Conservation (phyloP, 306 rosid species). For the Rubus parviflorus region DNA sequence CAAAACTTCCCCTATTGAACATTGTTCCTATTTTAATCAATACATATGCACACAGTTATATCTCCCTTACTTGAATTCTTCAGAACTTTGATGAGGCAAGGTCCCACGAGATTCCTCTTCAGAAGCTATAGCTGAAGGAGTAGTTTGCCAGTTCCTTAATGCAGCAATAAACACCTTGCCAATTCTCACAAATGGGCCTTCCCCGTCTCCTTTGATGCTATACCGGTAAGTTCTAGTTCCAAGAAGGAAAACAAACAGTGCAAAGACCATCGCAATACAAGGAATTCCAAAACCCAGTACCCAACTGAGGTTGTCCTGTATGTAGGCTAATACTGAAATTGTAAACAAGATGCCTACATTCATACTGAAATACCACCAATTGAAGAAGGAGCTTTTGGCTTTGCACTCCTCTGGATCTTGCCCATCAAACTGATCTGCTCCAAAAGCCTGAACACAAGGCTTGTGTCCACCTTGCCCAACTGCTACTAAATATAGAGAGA, state of each 20-base stretch:
- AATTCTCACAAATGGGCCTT: conserved; percentile 40
- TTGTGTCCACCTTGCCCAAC: conserved; percentile 67
- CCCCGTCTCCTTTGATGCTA: not conserved
- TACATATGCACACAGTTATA: not conserved
- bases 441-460: conserved; percentile 82
- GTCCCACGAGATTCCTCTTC: conserved; percentile 34
- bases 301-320: conserved; percentile 45
- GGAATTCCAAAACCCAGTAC: conserved; percentile 36
- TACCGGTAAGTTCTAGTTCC: conserved; percentile 35
- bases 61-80: conserved; percentile 27
- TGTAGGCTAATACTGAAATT: conserved; percentile 29
- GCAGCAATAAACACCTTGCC: conserved; percentile 11
- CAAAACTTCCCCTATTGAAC: too few relatives aligned
- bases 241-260: conserved; percentile 25
- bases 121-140: conserved; percentile 14
- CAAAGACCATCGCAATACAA: conserved; percentile 29
- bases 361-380: conserved; percentile 74
- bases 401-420: conserved; percentile 50
- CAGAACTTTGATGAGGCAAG: conserved; percentile 24
- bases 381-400: conserved; percentile 71
- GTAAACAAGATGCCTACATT: conserved; percentile 35
- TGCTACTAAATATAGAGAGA: conserved; percentile 58
- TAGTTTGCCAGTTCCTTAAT: conserved; percentile 23
- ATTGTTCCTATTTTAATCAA: too few relatives aligned
- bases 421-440: conserved; percentile 72